Evolutionary conservation across 2,329 filamentous ascomycete genomes (phyloP).

Genomic region (Pseudogymnoascus sp.): DNA sequence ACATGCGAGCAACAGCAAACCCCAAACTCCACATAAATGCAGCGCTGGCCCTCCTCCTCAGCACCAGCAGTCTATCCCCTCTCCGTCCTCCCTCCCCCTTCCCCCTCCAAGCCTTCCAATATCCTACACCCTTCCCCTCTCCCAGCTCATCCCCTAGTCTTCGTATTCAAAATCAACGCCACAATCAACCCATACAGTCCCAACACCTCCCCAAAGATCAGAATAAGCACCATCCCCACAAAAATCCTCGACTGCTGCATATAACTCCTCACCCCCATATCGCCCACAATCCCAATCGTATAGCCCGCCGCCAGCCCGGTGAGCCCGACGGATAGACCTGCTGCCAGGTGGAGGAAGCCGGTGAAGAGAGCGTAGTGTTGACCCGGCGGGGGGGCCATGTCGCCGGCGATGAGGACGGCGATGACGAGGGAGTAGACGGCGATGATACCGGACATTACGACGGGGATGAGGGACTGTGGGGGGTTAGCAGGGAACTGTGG

Average conservation of each 20-base stretch:
- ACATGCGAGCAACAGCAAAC: constrained; percentile 3
- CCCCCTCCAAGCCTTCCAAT: background rate
- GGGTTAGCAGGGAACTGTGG: constrained; percentile 96
- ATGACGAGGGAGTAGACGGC: constrained; percentile 97
- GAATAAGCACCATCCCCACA: constrained; percentile 95
- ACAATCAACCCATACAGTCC: constrained; percentile 99
- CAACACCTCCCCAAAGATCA: constrained; percentile 97
- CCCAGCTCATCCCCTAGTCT: constrained; percentile 32
- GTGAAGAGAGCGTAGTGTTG: constrained; percentile 76
- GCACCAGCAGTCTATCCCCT: background rate
- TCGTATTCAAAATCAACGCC: constrained; percentile 85
- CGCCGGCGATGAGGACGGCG: constrained; percentile 87
- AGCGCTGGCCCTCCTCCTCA: background rate
- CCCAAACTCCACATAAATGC: constrained; percentile 1
- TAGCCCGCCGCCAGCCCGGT: constrained; percentile 92
- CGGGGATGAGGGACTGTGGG: constrained; percentile 76
- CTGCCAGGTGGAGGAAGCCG: constrained; percentile 88
- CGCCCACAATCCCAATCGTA: constrained; percentile 91
- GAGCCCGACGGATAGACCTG: constrained; percentile 83
- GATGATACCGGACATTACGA: constrained; percentile 98
- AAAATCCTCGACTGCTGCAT: constrained; percentile 96
- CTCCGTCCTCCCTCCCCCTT: background rate
- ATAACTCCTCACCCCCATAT: constrained; percentile 86
- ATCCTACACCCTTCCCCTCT: too few species aligned
- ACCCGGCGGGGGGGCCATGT: constrained; percentile 64